phyloP scores from a whole-genome alignment of 345 rosid genomes.

The Rhodamnia argentea region DNA sequence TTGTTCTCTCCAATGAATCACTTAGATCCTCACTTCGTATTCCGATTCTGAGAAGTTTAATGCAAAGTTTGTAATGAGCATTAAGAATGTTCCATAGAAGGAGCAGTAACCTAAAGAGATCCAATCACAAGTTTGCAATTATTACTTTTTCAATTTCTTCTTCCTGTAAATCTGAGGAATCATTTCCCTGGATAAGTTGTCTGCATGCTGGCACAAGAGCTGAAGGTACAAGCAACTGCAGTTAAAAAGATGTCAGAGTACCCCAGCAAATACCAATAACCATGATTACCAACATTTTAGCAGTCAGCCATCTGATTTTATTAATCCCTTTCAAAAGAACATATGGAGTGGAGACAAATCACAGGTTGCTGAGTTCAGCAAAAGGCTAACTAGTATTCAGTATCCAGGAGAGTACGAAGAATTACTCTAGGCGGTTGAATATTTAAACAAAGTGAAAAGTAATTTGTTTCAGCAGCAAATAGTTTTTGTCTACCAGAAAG shows the following conservation, averaged over 20 bases:
- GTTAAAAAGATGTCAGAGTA: slow-evolving; percentile 12
- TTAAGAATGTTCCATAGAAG: neutral
- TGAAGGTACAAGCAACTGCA: slow-evolving; percentile 95
- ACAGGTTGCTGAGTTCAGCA: neutral
- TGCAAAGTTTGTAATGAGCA: neutral
- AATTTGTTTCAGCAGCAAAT: neutral
- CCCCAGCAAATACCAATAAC: neutral
- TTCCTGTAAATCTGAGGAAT: slow-evolving; percentile 65
- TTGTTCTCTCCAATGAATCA: slow-evolving; percentile 46
- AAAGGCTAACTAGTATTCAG: neutral
- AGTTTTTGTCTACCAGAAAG: neutral
- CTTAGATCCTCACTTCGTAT: slow-evolving; percentile 74
- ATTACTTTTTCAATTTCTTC: slow-evolving; percentile 65
- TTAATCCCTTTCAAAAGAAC: neutral
- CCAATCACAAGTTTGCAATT: neutral
- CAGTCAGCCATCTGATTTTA: neutral
- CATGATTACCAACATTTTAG: neutral
- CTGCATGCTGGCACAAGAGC: slow-evolving; percentile 67
- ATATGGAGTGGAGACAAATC: neutral
- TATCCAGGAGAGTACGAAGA: neutral
- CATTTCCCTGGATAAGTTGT: slow-evolving; percentile 56
- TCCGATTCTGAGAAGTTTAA: slow-evolving; percentile 45
- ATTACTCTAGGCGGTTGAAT: neutral
- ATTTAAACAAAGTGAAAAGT: neutral
- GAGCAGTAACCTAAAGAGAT: neutral